Conservation (phyloP, 2,329 filamentous ascomycete genomes). For the Gliomastix tumulicola region DNA sequence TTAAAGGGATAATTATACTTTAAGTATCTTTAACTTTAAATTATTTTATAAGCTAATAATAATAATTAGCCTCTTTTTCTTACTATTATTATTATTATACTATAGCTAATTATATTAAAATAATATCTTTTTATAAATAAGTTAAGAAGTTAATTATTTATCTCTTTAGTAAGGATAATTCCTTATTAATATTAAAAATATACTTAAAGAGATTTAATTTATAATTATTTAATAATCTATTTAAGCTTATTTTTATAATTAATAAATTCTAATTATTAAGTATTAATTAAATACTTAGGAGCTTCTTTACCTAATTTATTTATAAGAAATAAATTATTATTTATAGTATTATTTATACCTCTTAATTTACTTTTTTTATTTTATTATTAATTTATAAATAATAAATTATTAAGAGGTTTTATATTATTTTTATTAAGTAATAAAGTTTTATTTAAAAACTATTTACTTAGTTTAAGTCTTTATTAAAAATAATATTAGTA, state of each 20-base stretch:
- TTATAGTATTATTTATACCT: not conserved
- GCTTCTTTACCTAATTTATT: not conserved
- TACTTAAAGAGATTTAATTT: not conserved
- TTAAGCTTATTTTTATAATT: constrained; percentile 1
- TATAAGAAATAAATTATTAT: not conserved
- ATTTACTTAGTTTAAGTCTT: not conserved
- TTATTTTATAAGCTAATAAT: not conserved
- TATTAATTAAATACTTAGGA: not conserved
- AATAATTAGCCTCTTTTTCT: not conserved
- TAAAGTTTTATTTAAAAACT: not conserved
- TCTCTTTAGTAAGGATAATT: not conserved
- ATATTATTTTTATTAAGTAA: not conserved
- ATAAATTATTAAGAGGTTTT: not conserved
- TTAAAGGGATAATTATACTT: not conserved
- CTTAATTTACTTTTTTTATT: not conserved
- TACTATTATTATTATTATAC: not conserved
- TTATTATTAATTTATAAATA: not conserved
- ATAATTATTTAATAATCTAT: not conserved
- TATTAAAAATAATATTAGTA: not conserved
- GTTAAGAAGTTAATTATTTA: not conserved
- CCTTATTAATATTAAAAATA: not conserved
- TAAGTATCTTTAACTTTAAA: not conserved
- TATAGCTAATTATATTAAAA: not conserved
- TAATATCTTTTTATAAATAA: not conserved
- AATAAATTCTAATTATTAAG: not conserved